A percentile compares a stretch with the other conserved stretches of the same genome.
Evolutionary conservation across 2,329 filamentous ascomycete genomes (phyloP).

Genomic region (Mycocentrospora acerina): DNA sequence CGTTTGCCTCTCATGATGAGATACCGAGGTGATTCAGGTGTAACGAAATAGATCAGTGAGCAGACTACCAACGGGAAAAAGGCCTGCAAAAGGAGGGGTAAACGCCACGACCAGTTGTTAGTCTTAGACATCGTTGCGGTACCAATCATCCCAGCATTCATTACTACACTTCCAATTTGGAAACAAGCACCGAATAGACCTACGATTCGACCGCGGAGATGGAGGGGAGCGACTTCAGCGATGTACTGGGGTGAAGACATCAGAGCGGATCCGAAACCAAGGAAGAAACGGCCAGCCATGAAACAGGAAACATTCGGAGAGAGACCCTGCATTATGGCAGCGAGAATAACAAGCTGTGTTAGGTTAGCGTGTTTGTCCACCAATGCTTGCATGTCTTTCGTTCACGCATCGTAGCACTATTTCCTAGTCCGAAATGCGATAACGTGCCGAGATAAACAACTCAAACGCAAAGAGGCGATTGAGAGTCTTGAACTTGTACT

Average conservation of each 20-base stretch:
- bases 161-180: conserved; percentile 48
- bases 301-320: conserved; percentile 34
- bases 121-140: conserved; percentile 39
- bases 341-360: conserved; percentile 44
- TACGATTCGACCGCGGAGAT: conserved; percentile 47
- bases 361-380: too few species aligned
- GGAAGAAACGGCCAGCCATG: conserved; percentile 43
- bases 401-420: too few species aligned
- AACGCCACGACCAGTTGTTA: conserved; percentile 15
- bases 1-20: conserved; percentile 18
- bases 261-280: conserved; percentile 41
- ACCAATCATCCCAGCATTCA: conserved; percentile 48
- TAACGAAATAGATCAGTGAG: conserved; percentile 39
- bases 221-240: conserved; percentile 36
- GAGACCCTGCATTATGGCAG: conserved; percentile 44
- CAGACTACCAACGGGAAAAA: conserved; percentile 47
- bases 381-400: too few species aligned
- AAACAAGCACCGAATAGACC: conserved; percentile 53
- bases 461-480: too few species aligned
- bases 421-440: too few species aligned
- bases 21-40: conserved; percentile 46
- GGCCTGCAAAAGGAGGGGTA: conserved; percentile 48
- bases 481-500: too few species aligned
- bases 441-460: too few species aligned
- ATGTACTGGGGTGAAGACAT: conserved; percentile 45